phyloP scores from a whole-genome alignment of 495 filamentous ascomycete species.

The Aspergillus coremiiformis region DNA sequence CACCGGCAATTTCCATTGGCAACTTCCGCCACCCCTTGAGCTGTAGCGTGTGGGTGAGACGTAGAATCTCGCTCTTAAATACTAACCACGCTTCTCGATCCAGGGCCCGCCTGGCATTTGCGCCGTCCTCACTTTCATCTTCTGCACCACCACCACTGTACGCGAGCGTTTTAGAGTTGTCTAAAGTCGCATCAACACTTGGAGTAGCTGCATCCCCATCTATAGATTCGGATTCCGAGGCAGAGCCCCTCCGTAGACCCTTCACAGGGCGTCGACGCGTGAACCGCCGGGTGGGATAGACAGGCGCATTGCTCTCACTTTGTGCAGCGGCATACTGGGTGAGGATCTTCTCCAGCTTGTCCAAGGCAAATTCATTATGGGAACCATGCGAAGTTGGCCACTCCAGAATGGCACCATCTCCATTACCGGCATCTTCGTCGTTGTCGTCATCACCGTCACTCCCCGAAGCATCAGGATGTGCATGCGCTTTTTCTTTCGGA shows the following conservation, averaged over 20 bases:
- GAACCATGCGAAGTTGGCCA: slow-evolving; percentile 40
- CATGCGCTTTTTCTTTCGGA: slow-evolving; percentile 34
- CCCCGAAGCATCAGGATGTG: slow-evolving; percentile 14
- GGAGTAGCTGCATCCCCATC: slow-evolving; percentile 68
- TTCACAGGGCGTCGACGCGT: slow-evolving; percentile 25
- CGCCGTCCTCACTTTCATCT: slow-evolving; percentile 29
- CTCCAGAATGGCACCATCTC: background rate
- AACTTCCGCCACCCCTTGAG: slow-evolving; percentile 87
- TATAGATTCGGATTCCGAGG: slow-evolving; percentile 75
- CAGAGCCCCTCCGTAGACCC: slow-evolving; percentile 34
- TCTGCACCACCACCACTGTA: slow-evolving; percentile 57
- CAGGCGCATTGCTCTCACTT: slow-evolving; percentile 23
- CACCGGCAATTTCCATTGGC: slow-evolving; percentile 57
- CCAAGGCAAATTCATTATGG: slow-evolving; percentile 55
- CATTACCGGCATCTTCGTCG: slow-evolving; percentile 17
- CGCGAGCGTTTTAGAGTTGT: slow-evolving; percentile 80
- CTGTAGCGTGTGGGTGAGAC: slow-evolving; percentile 77
- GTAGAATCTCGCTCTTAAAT: slow-evolving; percentile 89
- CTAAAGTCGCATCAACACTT: slow-evolving; percentile 67
- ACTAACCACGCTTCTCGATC: slow-evolving; percentile 65
- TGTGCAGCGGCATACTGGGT: slow-evolving; percentile 41
- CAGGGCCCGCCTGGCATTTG: slow-evolving; percentile 42
- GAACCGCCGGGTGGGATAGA: slow-evolving; percentile 28
- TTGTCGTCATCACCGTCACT: slow-evolving; percentile 25
- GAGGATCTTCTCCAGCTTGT: slow-evolving; percentile 63